A percentile compares a stretch with the other conserved stretches of the same genome.
These are phyloP conservation scores for Fomitopsis betulina DNA, from an alignment of 1,284 basidiomycete species.

Conservation along the genomic window DNA sequence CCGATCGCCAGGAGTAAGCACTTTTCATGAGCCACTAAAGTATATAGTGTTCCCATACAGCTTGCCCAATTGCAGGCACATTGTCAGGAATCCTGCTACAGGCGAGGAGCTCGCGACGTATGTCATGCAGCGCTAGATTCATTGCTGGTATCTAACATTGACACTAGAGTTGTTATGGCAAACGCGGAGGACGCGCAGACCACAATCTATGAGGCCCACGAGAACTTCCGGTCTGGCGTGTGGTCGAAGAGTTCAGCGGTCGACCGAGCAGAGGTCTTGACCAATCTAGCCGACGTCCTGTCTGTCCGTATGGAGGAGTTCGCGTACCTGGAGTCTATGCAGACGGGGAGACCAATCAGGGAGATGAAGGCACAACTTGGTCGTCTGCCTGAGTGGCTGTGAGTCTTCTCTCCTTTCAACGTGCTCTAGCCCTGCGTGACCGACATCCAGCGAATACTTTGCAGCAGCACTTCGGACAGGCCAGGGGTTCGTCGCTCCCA, in stretches of 20 bases:
- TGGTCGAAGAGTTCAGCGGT: slow-evolving; percentile 63
- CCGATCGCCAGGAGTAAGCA: slow-evolving; percentile 21
- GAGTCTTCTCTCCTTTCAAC: slow-evolving; percentile 24
- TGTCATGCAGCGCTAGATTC: slow-evolving; percentile 20
- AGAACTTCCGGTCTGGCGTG: slow-evolving; percentile 54
- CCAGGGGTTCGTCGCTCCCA: slow-evolving; percentile 68
- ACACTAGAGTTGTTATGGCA: slow-evolving; percentile 36
- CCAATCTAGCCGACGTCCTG: slow-evolving; percentile 57
- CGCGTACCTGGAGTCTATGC: slow-evolving; percentile 64
- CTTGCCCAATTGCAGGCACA: slow-evolving; percentile 36
- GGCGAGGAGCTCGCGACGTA: slow-evolving; percentile 56
- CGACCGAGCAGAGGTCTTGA: slow-evolving; percentile 60
- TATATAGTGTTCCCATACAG: neutral
- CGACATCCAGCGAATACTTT: slow-evolving; percentile 59
- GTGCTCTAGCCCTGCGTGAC: slow-evolving; percentile 4
- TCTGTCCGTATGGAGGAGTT: slow-evolving; percentile 53
- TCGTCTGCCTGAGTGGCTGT: slow-evolving; percentile 80
- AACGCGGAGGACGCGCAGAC: slow-evolving; percentile 43
- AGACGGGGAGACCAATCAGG: slow-evolving; percentile 71
- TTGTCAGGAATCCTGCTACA: slow-evolving; percentile 63
- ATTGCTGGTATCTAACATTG: slow-evolving; percentile 3
- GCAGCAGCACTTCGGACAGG: slow-evolving; percentile 68
- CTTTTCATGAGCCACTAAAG: neutral
- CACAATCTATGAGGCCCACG: slow-evolving; percentile 52
- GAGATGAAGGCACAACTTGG: slow-evolving; percentile 76